Base-by-base conservation (phyloP, 805 yeast genomes). In the Starmerella apis region DNA sequence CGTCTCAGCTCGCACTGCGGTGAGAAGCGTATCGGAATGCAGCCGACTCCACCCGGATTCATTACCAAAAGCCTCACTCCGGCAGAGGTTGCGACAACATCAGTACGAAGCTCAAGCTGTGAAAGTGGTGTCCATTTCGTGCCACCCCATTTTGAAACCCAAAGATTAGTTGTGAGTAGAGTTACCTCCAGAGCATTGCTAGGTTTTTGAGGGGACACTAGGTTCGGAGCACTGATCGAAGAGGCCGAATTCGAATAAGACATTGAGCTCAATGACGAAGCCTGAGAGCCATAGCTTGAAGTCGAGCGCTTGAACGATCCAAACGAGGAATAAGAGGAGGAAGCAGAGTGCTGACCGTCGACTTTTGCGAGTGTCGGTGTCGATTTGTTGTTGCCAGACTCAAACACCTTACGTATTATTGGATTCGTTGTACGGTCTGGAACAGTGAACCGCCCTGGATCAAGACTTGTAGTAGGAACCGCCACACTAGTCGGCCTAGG, bases 101-200 rank as follows among this genome's bases (percentile, higher is more conserved):
- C 61, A 5, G 57, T 56, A 22, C 38, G 42, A 20, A 60, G 51
- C 53, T 59, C 62, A 20, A 45, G 55, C 44, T 60, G 63, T 7
- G 60, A 57, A 14, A 60, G 49, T 13, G 63, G 63, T 9, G 51
- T 51, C 63, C 63, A 60, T 13, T 54, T 49, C 25, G 49, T 44
- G 16, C 33, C 43, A 2, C 45, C 44, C 63, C 63, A 60, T 10
- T 49, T 50, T 10, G 63, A 60, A 3, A 58, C 58, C 63, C 63
- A 60, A 44, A 60, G 37, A 25, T 47, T 43, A 3, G 56, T 55
- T 6, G 48, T 27, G 48, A 53, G 58, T 36, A 58, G 43, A 14
- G 44, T 23, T 22, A 53, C 25, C 5, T 50, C 52, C 33, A 42
- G 8, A 3, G 46, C 37, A 33, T 33, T 33, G 11, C 13, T n/a